Percentiles rank a stretch among this genome's conserved stretches.
These are phyloP conservation scores for Melastoma malabathricum DNA, from an alignment of 345 rosid species.

Conservation along the genomic window DNA sequence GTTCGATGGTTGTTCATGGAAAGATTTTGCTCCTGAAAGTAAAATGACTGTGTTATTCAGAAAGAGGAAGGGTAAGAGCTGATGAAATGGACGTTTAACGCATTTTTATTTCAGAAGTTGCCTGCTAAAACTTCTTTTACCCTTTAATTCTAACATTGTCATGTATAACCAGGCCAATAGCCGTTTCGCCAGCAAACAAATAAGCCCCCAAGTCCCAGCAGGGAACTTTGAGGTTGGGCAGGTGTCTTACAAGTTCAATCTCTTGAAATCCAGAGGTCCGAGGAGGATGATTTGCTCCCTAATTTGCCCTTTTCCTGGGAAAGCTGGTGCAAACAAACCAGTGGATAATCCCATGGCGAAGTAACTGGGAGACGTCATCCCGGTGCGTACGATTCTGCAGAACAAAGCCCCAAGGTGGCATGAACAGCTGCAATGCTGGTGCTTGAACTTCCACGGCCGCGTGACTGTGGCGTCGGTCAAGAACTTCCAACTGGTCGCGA, in stretches of 20 bases:
- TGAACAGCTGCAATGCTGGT: slow-evolving; percentile 92
- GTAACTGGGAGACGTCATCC: slow-evolving; percentile 7
- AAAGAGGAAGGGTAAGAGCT: too few relatives aligned
- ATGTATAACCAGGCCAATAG: slow-evolving; percentile 34
- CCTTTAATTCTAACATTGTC: too few relatives aligned
- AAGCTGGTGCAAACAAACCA: slow-evolving; percentile 14
- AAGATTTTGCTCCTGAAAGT: too few relatives aligned
- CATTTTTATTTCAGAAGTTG: too few relatives aligned
- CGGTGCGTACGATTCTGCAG: slow-evolving; percentile 35
- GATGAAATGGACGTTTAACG: too few relatives aligned
- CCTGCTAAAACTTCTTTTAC: too few relatives aligned
- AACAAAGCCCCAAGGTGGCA: slow-evolving; percentile 98
- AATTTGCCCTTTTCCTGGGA: slow-evolving; percentile 31
- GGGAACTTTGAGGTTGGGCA: slow-evolving; percentile 84
- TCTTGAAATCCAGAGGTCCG: slow-evolving; percentile 91
- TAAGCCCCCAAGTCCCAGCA: slow-evolving; percentile 86
- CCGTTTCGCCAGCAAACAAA: slow-evolving; percentile 85
- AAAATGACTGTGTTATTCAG: too few relatives aligned
- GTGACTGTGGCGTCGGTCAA: slow-evolving; percentile 91
- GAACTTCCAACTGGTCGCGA: slow-evolving; percentile 82
- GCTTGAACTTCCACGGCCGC: slow-evolving; percentile 88
- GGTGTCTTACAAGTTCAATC: slow-evolving; percentile 80
- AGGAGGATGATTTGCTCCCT: slow-evolving; percentile 86
- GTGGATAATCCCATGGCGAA: slow-evolving; percentile 2
- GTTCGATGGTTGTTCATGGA: too few relatives aligned